These are phyloP conservation scores for Ceratobasidium papillatum DNA, from an alignment of 1,284 basidiomycete species.

Conservation along the genomic window DNA sequence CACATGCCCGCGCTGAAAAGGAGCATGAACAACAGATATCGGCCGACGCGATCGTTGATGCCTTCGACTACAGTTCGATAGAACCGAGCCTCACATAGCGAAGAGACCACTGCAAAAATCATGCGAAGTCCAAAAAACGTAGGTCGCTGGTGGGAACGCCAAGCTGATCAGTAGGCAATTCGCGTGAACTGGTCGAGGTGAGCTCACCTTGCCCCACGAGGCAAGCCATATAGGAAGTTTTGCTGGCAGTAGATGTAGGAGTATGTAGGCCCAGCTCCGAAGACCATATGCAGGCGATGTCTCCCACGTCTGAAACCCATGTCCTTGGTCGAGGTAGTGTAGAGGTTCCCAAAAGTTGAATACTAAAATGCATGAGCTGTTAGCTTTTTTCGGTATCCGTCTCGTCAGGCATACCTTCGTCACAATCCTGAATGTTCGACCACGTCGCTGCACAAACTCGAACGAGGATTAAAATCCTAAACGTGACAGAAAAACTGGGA, in stretches of 20 bases:
- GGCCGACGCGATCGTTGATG: conserved; percentile 88
- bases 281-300: conserved; percentile 90
- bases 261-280: conserved; percentile 92
- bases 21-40: conserved; percentile 89
- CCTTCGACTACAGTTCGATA: conserved; percentile 83
- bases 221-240: conserved; percentile 47
- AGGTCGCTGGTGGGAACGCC: conserved; percentile 63
- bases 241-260: conserved; percentile 65
- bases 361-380: conserved; percentile 59
- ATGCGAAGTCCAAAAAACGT: conserved; percentile 91
- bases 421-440: conserved; percentile 94
- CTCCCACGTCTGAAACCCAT: conserved; percentile 99
- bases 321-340: conserved; percentile 84
- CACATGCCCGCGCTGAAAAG: conserved; percentile 92
- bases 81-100: conserved; percentile 84
- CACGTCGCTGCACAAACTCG: conserved; percentile 93
- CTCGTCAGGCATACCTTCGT: conserved; percentile 77
- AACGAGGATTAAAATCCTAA: conserved; percentile 84
- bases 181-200: conserved; percentile 47
- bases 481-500: conserved; percentile 81
- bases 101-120: conserved; percentile 76
- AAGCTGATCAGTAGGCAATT: conserved; percentile 51
- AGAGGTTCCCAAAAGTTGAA: conserved; percentile 99
- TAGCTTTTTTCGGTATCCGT: conserved; percentile 38
- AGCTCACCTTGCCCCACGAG: conserved; percentile 55